Evolutionary conservation across 371 early-diverging fungal species (phyloP).

Genomic region (Apophysomyces trapeziformis): DNA sequence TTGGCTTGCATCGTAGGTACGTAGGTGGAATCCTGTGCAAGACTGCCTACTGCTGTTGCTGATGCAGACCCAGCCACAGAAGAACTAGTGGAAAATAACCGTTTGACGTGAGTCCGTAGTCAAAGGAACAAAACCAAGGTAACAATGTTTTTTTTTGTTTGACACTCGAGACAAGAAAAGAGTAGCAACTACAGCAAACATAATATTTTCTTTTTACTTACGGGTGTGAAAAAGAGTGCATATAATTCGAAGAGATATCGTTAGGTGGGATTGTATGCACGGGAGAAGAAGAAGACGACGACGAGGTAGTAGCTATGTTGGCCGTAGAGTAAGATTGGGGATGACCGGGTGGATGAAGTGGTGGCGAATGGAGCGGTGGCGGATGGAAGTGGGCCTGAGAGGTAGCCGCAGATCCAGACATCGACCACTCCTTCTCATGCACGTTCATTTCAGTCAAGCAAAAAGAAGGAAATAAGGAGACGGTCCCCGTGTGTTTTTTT

Average conservation of each 20-base stretch:
- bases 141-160: neutral
- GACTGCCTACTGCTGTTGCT: neutral
- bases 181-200: neutral
- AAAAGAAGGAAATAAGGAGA: conserved; percentile 1
- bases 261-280: conserved; percentile 9
- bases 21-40: conserved; percentile 9
- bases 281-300: conserved; percentile 2
- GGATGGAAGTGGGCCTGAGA: conserved; percentile 13
- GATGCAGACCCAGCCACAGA: neutral
- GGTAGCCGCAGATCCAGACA: conserved; percentile 5
- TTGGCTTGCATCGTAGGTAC: neutral
- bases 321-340: neutral
- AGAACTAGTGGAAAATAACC: neutral
- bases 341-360: conserved; percentile 5
- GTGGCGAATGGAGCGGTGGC: conserved; percentile 8
- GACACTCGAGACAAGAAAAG: neutral
- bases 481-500: conserved; percentile 8
- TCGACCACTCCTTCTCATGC: conserved; percentile 15
- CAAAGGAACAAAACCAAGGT: neutral
- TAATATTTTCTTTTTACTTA: neutral
- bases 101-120: neutral
- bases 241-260: conserved; percentile 13
- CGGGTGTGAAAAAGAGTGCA: conserved; percentile 8
- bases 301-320: neutral
- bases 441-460: conserved; percentile 13